Conservation (phyloP, 768 basidiomycete genomes). For the Xerocomellus dryophilus region DNA sequence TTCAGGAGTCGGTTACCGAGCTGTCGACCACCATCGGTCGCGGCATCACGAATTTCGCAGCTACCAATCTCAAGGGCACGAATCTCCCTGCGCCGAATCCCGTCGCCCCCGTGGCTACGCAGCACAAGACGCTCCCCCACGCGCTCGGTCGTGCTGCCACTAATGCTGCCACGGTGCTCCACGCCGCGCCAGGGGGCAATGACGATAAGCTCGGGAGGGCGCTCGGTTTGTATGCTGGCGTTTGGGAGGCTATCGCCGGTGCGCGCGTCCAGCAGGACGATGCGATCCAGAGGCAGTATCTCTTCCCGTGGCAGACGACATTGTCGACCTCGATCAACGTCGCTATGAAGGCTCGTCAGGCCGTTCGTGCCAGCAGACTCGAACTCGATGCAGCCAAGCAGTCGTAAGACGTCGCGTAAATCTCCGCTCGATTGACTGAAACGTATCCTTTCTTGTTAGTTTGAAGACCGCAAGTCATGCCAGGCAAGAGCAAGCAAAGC, state of each 20-base stretch:
- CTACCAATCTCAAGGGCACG: conserved; percentile 84
- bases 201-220: conserved; percentile 76
- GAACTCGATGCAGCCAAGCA: conserved; percentile 93
- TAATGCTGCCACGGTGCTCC: conserved; percentile 49
- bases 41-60: conserved; percentile 80
- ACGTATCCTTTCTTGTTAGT: conserved; percentile 37
- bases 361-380: conserved; percentile 73
- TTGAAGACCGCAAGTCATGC: conserved; percentile 73
- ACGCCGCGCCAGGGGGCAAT: conserved; percentile 42
- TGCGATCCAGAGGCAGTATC: conserved; percentile 60
- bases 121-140: conserved; percentile 96
- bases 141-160: conserved; percentile 84
- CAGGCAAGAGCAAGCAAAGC: conserved; percentile 86
- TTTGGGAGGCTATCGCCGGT: conserved; percentile 79
- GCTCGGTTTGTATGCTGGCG: conserved; percentile 72
- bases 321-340: conserved; percentile 79
- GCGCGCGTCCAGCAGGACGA: conserved; percentile 82
- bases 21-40: conserved; percentile 67
- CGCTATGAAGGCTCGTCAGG: conserved; percentile 89
- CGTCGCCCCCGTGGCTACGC: conserved; percentile 49
- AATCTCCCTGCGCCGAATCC: conserved; percentile 73
- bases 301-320: conserved; percentile 86
- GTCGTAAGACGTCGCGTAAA: conserved; percentile 46
- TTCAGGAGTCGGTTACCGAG: conserved; percentile 79
- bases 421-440: not conserved